Conservation (phyloP, 75 land plant genomes). For the Pinus taeda region DNA sequence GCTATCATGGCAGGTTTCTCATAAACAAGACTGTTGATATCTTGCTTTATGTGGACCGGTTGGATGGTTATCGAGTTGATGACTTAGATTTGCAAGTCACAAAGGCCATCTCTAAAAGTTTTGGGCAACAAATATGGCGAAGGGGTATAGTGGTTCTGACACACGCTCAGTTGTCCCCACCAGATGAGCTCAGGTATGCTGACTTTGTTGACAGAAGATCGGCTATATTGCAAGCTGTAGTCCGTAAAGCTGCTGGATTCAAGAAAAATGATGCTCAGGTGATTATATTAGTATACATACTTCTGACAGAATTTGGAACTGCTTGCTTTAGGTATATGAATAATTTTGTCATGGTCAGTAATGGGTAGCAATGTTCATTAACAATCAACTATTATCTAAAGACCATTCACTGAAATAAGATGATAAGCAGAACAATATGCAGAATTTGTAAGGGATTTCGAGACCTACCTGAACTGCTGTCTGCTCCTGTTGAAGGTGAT, state of each 20-base stretch:
- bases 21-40: constrained; percentile 94
- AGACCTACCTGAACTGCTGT: too few relatives aligned
- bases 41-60: constrained; percentile 92
- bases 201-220: constrained; percentile 77
- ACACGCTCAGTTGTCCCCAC: constrained; percentile 96
- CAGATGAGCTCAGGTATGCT: constrained; percentile 76
- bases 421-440: too few relatives aligned
- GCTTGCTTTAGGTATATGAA: too few relatives aligned
- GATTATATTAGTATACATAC: not conserved
- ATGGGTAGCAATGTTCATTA: too few relatives aligned
- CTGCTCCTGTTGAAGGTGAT: too few relatives aligned
- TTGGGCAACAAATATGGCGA: constrained; percentile 89
- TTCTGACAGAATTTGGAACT: too few relatives aligned
- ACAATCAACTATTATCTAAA: too few relatives aligned
- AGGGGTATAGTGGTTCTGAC: constrained; percentile 76
- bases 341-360: too few relatives aligned
- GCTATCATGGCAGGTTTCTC: constrained; percentile 67
- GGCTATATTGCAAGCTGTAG: constrained; percentile 50
- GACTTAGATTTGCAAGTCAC: constrained; percentile 86
- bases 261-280: constrained; percentile 62
- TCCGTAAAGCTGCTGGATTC: constrained; percentile 55
- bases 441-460: too few relatives aligned
- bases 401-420: too few relatives aligned
- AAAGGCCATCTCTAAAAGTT: constrained; percentile 71
- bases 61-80: constrained; percentile 92